phyloP scores from a whole-genome alignment of 1,284 basidiomycete genomes.

The Fomitopsis betulina region DNA sequence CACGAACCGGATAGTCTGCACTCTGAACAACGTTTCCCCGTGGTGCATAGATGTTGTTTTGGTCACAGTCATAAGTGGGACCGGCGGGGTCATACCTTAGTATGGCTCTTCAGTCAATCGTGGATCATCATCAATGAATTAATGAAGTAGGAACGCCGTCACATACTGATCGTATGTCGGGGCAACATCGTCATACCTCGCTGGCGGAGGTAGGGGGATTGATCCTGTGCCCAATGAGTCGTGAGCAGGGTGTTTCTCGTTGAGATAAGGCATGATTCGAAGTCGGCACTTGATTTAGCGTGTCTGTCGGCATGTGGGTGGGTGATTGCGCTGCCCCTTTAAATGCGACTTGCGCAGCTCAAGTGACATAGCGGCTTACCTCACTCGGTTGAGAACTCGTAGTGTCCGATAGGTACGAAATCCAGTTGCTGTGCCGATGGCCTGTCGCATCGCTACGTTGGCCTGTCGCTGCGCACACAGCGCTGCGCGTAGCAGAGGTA shows the following conservation, averaged over 20 bases:
- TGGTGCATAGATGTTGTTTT: not conserved
- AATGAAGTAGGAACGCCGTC: not conserved
- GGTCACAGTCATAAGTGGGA: not conserved
- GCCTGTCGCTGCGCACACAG: too few species aligned
- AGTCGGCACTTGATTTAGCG: not conserved
- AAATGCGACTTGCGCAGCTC: too few species aligned
- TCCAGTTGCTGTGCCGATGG: too few species aligned
- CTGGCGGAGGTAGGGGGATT: not conserved
- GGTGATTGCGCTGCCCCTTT: not conserved
- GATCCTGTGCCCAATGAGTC: not conserved
- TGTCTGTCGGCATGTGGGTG: not conserved
- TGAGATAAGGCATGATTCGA: not conserved
- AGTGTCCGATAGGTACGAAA: too few species aligned
- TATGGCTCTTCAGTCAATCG: not conserved
- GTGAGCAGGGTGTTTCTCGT: not conserved
- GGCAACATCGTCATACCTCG: not conserved
- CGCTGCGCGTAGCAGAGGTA: too few species aligned
- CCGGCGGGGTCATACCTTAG: not conserved
- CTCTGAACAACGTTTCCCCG: too few species aligned
- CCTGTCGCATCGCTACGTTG: too few species aligned
- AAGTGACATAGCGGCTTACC: too few species aligned
- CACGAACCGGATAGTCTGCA: not conserved
- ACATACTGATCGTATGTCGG: not conserved
- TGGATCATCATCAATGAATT: not conserved
- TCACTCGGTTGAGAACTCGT: too few species aligned